A percentile compares a stretch with the other conserved stretches of the same genome.
Conservation (phyloP, 345 rosid species). For the Theobroma cacao region DNA sequence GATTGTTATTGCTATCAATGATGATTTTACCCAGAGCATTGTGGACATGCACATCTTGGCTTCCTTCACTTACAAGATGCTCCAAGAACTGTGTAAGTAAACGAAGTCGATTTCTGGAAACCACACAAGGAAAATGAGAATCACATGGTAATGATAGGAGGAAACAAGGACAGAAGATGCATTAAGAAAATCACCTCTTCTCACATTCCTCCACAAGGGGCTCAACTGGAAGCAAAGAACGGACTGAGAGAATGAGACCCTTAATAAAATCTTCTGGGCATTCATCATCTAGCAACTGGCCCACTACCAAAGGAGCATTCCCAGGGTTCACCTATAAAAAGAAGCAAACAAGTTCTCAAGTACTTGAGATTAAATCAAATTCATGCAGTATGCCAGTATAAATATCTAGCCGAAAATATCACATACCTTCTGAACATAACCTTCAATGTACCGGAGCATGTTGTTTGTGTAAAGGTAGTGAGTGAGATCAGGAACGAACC, state of each 20-base stretch:
- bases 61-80: conserved; percentile 99
- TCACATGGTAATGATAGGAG: not conserved
- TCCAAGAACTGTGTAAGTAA: conserved; percentile 98
- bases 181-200: conserved; percentile 51
- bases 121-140: conserved; percentile 25
- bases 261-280: conserved; percentile 98
- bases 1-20: conserved; percentile 97
- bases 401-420: not conserved
- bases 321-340: conserved; percentile 88
- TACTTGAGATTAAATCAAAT: not conserved
- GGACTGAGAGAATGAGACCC: conserved; percentile 93
- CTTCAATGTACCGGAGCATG: conserved; percentile 98
- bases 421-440: conserved; percentile 96
- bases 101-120: conserved; percentile 92
- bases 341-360: conserved; percentile 9
- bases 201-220: conserved; percentile 87
- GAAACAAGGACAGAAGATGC: conserved; percentile 11
- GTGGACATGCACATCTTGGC: conserved; percentile 98
- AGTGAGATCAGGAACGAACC: conserved; percentile 94
- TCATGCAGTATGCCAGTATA: not conserved
- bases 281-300: conserved; percentile 91
- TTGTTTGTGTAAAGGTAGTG: conserved; percentile 92
- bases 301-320: conserved; percentile 95
- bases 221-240: conserved; percentile 82
- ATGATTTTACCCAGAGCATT: conserved; percentile 99